A percentile compares a stretch with the other conserved stretches of the same genome.
Evolutionary conservation across 2,329 filamentous ascomycete genomes (phyloP).

Genomic region (Exophiala spinifera): DNA sequence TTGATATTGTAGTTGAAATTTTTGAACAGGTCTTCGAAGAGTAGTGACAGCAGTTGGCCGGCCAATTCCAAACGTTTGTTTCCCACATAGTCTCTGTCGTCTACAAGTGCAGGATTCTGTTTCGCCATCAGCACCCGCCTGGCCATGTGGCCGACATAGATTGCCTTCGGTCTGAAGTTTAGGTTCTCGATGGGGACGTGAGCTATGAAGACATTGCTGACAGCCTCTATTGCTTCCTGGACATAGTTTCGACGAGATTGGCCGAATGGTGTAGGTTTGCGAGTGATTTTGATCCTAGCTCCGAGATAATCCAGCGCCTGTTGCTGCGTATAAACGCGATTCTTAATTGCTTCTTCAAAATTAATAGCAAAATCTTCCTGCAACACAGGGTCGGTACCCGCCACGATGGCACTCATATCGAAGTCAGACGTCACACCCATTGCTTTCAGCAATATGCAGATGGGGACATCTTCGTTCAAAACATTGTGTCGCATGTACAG

Average conservation of each 20-base stretch:
- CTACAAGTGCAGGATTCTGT: slow-evolving; percentile 82
- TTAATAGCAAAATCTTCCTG: slow-evolving; percentile 95
- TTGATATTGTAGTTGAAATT: slow-evolving; percentile 87
- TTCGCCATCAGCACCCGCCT: slow-evolving; percentile 93
- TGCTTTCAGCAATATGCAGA: slow-evolving; percentile 88
- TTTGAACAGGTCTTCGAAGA: slow-evolving; percentile 98
- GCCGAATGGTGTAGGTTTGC: slow-evolving; percentile 56
- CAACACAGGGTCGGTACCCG: slow-evolving; percentile 80
- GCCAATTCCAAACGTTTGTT: slow-evolving; percentile 96
- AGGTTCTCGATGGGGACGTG: slow-evolving; percentile 88
- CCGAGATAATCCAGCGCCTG: slow-evolving; percentile 94
- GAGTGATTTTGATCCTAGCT: slow-evolving; percentile 79
- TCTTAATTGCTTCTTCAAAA: slow-evolving; percentile 85
- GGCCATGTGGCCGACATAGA: slow-evolving; percentile 96
- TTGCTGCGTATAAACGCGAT: slow-evolving; percentile 85
- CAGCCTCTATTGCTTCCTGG: slow-evolving; percentile 86
- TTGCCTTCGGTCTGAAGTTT: slow-evolving; percentile 93
- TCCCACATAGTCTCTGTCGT: slow-evolving; percentile 95
- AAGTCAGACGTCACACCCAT: slow-evolving; percentile 91
- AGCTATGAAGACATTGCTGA: slow-evolving; percentile 89
- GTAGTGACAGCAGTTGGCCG: slow-evolving; percentile 84
- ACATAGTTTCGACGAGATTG: slow-evolving; percentile 72
- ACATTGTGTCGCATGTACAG: slow-evolving; percentile 92
- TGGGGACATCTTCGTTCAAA: slow-evolving; percentile 87
- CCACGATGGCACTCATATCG: slow-evolving; percentile 88